phyloP scores from a whole-genome alignment of 768 basidiomycete genomes.

The Ramaria sp. region DNA sequence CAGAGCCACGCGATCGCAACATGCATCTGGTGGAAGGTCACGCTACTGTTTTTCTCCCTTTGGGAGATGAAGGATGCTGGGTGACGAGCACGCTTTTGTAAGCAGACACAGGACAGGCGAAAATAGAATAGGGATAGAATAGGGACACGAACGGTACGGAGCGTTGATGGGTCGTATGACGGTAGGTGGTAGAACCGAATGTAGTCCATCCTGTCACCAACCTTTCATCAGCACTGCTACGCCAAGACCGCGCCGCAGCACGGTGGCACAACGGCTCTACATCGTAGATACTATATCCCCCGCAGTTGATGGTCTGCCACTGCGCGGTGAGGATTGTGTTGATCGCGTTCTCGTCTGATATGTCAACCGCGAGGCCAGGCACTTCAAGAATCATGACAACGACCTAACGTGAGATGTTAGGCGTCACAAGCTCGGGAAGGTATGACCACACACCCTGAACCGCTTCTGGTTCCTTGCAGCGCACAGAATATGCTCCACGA shows the following conservation, averaged over 20 bases:
- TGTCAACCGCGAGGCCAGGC: slow-evolving; percentile 81
- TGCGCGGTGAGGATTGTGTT: slow-evolving; percentile 85
- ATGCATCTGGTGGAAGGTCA: slow-evolving; percentile 78
- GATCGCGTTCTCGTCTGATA: slow-evolving; percentile 55
- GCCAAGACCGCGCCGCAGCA: too few species aligned
- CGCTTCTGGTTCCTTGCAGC: slow-evolving; percentile 60
- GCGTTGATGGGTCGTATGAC: slow-evolving; percentile 82
- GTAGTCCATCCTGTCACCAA: slow-evolving; percentile 49
- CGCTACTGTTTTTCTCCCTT: slow-evolving; percentile 65
- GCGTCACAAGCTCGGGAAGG: too few species aligned
- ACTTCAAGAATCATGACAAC: too few species aligned
- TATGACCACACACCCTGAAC: slow-evolving; percentile 49
- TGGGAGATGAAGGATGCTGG: slow-evolving; percentile 42
- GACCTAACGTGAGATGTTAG: slow-evolving; percentile 45
- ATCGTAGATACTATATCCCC: slow-evolving; percentile 75
- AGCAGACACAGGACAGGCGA: too few species aligned
- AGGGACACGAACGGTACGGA: slow-evolving; percentile 48
- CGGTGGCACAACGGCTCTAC: slow-evolving; percentile 17
- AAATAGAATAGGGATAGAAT: too few species aligned
- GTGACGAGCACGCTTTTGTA: too few species aligned
- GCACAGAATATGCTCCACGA: slow-evolving; percentile 77
- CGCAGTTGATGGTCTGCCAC: slow-evolving; percentile 83
- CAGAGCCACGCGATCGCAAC: slow-evolving; percentile 73
- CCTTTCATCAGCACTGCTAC: not conserved
- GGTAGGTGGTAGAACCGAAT: too few species aligned